Evolutionary conservation across 768 basidiomycete species (phyloP).

Genomic region (Pleurotus eryngii): DNA sequence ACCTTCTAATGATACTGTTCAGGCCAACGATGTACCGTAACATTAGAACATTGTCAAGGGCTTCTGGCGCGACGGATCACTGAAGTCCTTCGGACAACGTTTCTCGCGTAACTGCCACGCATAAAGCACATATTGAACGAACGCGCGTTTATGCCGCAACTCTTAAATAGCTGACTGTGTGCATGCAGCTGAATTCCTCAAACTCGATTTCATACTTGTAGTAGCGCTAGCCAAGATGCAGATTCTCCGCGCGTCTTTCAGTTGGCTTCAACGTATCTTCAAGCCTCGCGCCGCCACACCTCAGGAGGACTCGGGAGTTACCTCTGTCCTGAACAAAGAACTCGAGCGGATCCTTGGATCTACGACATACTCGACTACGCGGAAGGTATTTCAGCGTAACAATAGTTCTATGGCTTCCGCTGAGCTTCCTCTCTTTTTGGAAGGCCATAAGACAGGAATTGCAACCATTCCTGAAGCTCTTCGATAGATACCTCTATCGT

Average conservation of each 20-base stretch:
- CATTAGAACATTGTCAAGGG: neutral
- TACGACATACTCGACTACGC: neutral
- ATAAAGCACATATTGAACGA: neutral
- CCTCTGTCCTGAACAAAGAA: neutral
- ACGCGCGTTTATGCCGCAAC: neutral
- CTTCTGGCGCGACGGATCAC: neutral
- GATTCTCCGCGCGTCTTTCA: neutral
- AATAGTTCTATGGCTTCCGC: neutral
- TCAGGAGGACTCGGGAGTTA: neutral
- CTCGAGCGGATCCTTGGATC: neutral
- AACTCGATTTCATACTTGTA: neutral
- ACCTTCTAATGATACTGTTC: too few relatives aligned
- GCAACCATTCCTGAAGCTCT: constrained; percentile 93
- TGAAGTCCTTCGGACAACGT: too few relatives aligned
- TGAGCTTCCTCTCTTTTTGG: constrained; percentile 13
- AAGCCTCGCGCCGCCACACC: neutral
- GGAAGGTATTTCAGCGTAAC: neutral
- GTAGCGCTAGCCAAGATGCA: neutral
- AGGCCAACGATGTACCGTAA: neutral
- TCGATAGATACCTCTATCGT: constrained; percentile 90
- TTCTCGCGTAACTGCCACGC: too few relatives aligned
- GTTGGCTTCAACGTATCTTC: neutral
- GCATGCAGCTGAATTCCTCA: too few relatives aligned
- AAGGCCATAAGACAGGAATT: constrained; percentile 93
- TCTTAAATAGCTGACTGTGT: neutral